Evolutionary conservation across 2,329 filamentous ascomycete species (phyloP), one percentile per base, ranked within the genome.

Genomic region (Neurospora sp.): DNA sequence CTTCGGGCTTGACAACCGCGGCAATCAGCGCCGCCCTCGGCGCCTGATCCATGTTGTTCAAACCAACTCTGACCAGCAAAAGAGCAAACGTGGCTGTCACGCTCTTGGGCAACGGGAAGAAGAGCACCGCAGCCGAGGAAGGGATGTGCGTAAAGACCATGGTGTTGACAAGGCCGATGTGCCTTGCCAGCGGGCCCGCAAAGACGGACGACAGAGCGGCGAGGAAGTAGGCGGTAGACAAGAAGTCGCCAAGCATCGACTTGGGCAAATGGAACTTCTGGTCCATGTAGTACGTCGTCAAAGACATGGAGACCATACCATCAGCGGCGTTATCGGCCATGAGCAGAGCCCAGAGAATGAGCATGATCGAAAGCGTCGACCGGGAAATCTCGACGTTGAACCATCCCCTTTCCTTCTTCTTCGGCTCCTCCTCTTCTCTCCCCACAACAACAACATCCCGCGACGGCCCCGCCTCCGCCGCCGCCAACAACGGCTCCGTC

Each of bases 1-100:
- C 89, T 69, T 87, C 84, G 0, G 88, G 85, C 72, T 83, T 85
- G 2, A 91, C 89, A 0, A 90, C 87, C 0, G 88, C 88, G 0
- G 89, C 88, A 67, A 91, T 90, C 70, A 91, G 87, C 0, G 89
- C 89, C 0, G 88, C 81, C 2, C 89, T 82, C 0, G 89, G 89
- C 0, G 87, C 89, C 79, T 91, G 89, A 72, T 91, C 89, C 87
- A 91, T 90, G 72, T 85, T 88, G 75, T 91, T 91, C 66, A 91
- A 80, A 0, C 87, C 87, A 2, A 87, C 82, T 5, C 89, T 84
- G 23, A 91, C 77, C 36, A 90, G 81, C 1, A 91, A 79, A 0
- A 91, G 80, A 0, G 80, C 80, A 0, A 87, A 83, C 0, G 87
- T 86, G 58, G 86, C 75, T 46, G 82, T 82, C 1, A 89, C 79